Evolutionary conservation across 805 yeast genomes (phyloP).

Genomic region (Candida corydali): DNA sequence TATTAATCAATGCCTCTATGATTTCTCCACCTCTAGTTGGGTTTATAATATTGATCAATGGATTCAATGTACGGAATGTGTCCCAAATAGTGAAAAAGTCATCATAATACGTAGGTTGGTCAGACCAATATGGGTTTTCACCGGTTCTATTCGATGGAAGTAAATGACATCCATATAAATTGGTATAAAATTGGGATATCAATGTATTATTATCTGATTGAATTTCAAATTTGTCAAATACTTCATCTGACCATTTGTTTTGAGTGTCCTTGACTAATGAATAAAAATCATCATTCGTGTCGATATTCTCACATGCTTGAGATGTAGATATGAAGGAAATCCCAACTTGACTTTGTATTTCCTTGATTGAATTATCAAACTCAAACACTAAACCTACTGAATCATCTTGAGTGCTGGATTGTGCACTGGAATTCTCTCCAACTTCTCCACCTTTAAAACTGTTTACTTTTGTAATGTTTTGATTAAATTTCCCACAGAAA

Average conservation of each 20-base stretch:
- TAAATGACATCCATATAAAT: conserved; percentile 26
- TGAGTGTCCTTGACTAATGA: conserved; percentile 13
- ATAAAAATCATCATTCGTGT: conserved; percentile 15
- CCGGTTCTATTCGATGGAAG: conserved; percentile 30
- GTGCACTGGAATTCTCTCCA: neutral
- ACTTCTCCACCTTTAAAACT: conserved; percentile 9
- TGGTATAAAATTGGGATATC: conserved; percentile 15
- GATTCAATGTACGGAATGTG: conserved; percentile 31
- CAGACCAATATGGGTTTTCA: conserved; percentile 24
- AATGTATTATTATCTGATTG: conserved; percentile 11
- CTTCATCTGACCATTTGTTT: conserved; percentile 18
- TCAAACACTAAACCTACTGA: conserved; percentile 21
- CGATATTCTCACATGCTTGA: conserved; percentile 24
- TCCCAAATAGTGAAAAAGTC: conserved; percentile 38
- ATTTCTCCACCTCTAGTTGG: conserved; percentile 24
- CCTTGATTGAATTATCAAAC: conserved; percentile 11
- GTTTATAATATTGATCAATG: conserved; percentile 24
- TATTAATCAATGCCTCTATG: conserved; percentile 23
- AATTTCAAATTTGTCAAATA: conserved; percentile 20
- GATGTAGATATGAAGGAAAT: conserved; percentile 24
- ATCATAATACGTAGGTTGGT: conserved; percentile 22
- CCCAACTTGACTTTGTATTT: conserved; percentile 19
- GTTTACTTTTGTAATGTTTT: conserved; percentile 11
- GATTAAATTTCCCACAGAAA: conserved; percentile 26
- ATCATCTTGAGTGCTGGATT: conserved; percentile 12